Evolutionary conservation across 2,329 filamentous ascomycete genomes (phyloP), one percentile per base, ranked within the genome.

Genomic region (Tolypocladium inflatum): DNA sequence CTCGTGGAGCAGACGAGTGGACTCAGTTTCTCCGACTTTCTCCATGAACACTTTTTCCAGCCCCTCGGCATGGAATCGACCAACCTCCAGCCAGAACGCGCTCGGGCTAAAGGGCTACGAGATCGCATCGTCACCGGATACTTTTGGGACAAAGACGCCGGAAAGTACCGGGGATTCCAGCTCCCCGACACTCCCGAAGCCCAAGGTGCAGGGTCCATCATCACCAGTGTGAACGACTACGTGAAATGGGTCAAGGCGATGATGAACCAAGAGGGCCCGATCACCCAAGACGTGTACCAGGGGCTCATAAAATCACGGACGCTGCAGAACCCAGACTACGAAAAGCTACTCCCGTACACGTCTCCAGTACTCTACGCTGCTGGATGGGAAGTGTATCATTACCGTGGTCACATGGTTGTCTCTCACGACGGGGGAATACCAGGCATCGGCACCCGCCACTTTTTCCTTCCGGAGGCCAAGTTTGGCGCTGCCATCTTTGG

Each of bases 201-300:
- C 1, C 64, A 71, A 52, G 69, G 69, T 0, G 69, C 69, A 0
- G 68, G 69, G 2, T 69, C 65, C 1, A 58, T 71, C 6, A 55
- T 70, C 11, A 62, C 68, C 1, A 70, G 63, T 6, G 66, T 61
- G 9, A 65, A 64, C 23, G 69, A 71, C 54, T 67, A 66, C 51
- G 57, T 68, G 57, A 69, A 64, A 55, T 71, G 63, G 57, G 60
- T 70, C 52, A 61, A 63, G 39, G 67, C 67, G 0, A 52, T 71
- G 39, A 60, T 70, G 58, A 63, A 67, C 50, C 58, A 43, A 0
- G 55, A 66, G 21, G 59, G 54, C 0, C 68, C 66, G 0, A 63
- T 71, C 17, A 67, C 56, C 5, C 62, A 68, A 0, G 56, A 58
- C 7, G 48, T 71, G 0, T 66, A 66, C 38, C 26, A 60, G n/a